These are phyloP conservation scores for Cutaneotrichosporon sp. DNA, from an alignment of 1,284 basidiomycete genomes.

Conservation along the genomic window DNA sequence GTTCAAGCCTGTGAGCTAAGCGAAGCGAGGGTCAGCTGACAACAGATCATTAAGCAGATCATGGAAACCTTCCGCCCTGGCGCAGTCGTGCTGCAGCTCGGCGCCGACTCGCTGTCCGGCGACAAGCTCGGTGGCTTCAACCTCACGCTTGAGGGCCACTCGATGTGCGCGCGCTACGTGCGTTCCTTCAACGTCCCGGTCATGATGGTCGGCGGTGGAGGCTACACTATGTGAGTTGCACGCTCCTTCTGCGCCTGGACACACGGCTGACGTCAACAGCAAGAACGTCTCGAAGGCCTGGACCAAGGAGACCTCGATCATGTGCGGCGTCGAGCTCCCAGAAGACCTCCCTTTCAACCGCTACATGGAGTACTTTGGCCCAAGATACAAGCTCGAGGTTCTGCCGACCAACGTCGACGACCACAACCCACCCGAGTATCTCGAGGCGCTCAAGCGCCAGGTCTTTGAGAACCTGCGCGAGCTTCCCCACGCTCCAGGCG, in stretches of 20 bases:
- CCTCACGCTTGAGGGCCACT: conserved; percentile 87
- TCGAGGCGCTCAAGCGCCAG: conserved; percentile 73
- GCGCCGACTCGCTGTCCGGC: conserved; percentile 90
- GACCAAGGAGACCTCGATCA: conserved; percentile 96
- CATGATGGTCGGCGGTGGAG: conserved; percentile 91
- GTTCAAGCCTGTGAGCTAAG: conserved; percentile 77
- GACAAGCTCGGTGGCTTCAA: conserved; percentile 98
- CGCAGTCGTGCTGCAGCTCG: conserved; percentile 91
- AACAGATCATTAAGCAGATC: conserved; percentile 77
- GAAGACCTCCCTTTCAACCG: conserved; percentile 90
- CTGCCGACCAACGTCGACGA: conserved; percentile 93
- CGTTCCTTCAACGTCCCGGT: conserved; percentile 82
- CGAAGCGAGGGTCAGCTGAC: conserved; percentile 6
- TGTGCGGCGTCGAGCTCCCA: conserved; percentile 82
- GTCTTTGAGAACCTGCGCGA: conserved; percentile 78
- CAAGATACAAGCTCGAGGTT: conserved; percentile 91
- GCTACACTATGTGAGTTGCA: conserved; percentile 68
- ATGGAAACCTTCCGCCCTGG: conserved; percentile 88
- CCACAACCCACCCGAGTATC: conserved; percentile 78
- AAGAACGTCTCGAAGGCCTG: conserved; percentile 94
- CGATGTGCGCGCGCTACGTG: conserved; percentile 85
- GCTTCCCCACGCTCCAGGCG: conserved; percentile 79
- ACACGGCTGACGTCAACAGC: conserved; percentile 25
- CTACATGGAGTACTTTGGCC: conserved; percentile 98
- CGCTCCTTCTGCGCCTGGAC: conserved; percentile 55